Percentiles rank a stretch among this genome's conserved stretches.
These are phyloP conservation scores for Paramecium octaurelia DNA, from an alignment of 73 alveolate genomes.

Conservation along the genomic window DNA sequence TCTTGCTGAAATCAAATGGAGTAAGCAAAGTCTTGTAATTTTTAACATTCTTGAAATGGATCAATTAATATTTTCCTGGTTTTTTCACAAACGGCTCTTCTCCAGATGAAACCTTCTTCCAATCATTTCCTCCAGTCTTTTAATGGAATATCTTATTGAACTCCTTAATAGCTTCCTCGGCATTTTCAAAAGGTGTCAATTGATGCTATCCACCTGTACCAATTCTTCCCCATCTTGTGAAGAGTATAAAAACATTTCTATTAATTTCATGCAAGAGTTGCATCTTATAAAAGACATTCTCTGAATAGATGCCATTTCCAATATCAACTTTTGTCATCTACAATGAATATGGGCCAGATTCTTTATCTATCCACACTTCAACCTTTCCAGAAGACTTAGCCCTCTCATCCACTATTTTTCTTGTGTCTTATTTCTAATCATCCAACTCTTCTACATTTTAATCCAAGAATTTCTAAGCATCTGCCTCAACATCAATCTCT, in stretches of 20 bases:
- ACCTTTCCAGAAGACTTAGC: neutral
- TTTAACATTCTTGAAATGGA: neutral
- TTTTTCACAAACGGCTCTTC: neutral
- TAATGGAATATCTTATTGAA: slow-evolving; percentile 80
- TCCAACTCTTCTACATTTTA: slow-evolving; percentile 34
- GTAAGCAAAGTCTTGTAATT: neutral
- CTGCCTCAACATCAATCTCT: slow-evolving; percentile 66
- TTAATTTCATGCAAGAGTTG: slow-evolving; percentile 91
- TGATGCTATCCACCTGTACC: slow-evolving; percentile 96
- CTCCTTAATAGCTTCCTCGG: slow-evolving; percentile 89
- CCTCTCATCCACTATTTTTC: neutral
- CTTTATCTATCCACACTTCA: slow-evolving; percentile 1
- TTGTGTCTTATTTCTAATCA: neutral
- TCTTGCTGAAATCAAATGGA: slow-evolving; percentile 39
- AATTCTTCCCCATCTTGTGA: slow-evolving; percentile 97
- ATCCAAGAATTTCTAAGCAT: slow-evolving; percentile 66
- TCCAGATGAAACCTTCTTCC: neutral
- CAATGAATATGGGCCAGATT: slow-evolving; percentile 80
- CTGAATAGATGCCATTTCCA: slow-evolving; percentile 92
- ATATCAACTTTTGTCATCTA: slow-evolving; percentile 95
- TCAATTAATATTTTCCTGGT: slow-evolving; percentile 11
- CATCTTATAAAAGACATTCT: slow-evolving; percentile 94
- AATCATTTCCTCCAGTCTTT: slow-evolving; percentile 27
- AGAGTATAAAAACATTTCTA: slow-evolving; percentile 89
- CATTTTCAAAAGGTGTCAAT: slow-evolving; percentile 89